Evolutionary conservation across 345 rosid genomes (phyloP), one percentile per base, ranked within the genome.

Genomic region (Linum lewisii): DNA sequence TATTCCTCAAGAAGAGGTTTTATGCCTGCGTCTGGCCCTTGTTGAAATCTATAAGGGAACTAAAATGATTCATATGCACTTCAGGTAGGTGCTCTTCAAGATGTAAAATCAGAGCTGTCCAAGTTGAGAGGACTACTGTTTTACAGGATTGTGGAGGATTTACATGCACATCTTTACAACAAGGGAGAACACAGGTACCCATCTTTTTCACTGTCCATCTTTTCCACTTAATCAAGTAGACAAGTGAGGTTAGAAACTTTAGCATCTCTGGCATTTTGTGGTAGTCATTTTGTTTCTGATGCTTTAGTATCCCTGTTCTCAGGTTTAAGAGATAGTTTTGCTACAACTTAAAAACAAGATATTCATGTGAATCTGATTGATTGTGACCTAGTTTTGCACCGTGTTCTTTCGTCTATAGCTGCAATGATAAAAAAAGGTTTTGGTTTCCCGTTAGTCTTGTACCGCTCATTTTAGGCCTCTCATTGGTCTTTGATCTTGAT

Each of bases 31-130:
- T 42, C 10, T 15, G 25, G 58, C 65, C n/a, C 29, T 69, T 67
- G 56, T 37, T 37, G 62, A 42, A 14, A 61, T 56, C 14, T 61
- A 63, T 37, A 26, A 16, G 21, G 22, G 59, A 5, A 61, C 29
- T 69, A 51, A 61, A 54, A 26, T 32, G 24, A 69, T 45, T 58
- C 47, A 16, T 11, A 42, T 42, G 47, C 18, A 11, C 15, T 64
- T 55, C 70, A 93, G 99, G 99, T 93, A 70, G 97, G 99, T 59
- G 95, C 97, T 65, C 96, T 93, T 77, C 99, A 90, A 87, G 99
- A 93, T 74, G 84, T 93, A 57, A 81, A 96, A 76, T 87, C 97
- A 72, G 99, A 89, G 82, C 75, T 93, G 68, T 71, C 84, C 64
- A 90, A 93, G 77, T 71, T 93, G 80, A 81, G 90, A 42, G 97